These are phyloP conservation scores for Xerocomellus dryophilus DNA, from an alignment of 768 basidiomycete species.

Conservation along the genomic window DNA sequence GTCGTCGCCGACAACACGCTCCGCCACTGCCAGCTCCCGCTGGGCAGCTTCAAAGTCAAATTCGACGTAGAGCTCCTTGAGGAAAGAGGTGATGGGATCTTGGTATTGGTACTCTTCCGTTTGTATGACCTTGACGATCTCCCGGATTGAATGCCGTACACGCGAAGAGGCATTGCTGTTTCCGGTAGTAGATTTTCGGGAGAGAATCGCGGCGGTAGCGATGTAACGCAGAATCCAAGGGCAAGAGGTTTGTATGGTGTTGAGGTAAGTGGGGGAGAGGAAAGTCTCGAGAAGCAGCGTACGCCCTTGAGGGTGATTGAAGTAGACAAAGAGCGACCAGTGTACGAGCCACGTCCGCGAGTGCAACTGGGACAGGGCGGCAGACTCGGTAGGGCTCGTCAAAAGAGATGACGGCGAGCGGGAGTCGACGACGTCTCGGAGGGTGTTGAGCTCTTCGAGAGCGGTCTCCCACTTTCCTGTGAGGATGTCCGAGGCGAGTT, in stretches of 20 bases:
- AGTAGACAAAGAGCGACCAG: conserved; percentile 98
- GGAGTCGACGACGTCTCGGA: conserved; percentile 90
- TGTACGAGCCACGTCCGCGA: conserved; percentile 95
- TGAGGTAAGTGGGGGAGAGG: conserved; percentile 94
- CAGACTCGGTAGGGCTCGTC: conserved; percentile 48
- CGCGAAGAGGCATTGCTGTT: conserved; percentile 55
- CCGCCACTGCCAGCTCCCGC: conserved; percentile 70
- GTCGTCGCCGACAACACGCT: conserved; percentile 82
- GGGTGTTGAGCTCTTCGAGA: conserved; percentile 89
- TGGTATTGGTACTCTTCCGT: conserved; percentile 95
- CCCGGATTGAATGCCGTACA: conserved; percentile 83
- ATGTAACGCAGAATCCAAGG: conserved; percentile 96
- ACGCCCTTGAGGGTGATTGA: conserved; percentile 91
- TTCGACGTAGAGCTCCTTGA: conserved; percentile 90
- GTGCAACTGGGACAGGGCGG: conserved; percentile 85
- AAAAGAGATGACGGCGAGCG: conserved; percentile 55
- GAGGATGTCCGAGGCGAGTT: conserved; percentile 94
- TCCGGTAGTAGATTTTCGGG: conserved; percentile 66
- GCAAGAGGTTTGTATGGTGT: conserved; percentile 94
- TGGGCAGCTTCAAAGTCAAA: conserved; percentile 98
- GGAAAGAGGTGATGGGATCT: conserved; percentile 90
- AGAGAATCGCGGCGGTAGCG: conserved; percentile 88
- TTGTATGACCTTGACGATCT: conserved; percentile 91
- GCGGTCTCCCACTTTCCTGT: conserved; percentile 95
- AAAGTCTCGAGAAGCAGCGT: conserved; percentile 94